Percentiles rank a stretch among this genome's conserved stretches.
Conservation (phyloP, 75 land plant genomes). For the Adiantum capillusveneris region DNA sequence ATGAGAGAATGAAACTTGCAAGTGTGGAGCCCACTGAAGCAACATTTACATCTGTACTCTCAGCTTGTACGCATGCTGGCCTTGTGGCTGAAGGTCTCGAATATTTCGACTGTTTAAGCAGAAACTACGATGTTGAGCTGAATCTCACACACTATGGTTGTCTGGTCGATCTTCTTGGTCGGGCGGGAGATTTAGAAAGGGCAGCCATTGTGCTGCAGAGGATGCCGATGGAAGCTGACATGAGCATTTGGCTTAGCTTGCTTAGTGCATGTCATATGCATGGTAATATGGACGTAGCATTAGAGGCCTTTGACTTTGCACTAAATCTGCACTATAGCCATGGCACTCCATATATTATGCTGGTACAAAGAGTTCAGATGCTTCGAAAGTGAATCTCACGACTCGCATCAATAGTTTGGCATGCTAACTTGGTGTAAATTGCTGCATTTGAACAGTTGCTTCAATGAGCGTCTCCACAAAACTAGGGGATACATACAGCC, state of each 20-base stretch:
- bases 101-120: background rate
- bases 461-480: too few species aligned
- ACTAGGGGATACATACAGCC: too few species aligned
- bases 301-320: background rate
- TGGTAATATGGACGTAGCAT: background rate
- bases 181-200: background rate
- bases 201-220: background rate
- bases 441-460: too few species aligned
- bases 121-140: background rate
- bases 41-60: background rate
- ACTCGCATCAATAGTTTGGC: too few species aligned
- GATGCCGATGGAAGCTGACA: background rate
- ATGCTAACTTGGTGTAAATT: too few species aligned
- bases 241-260: background rate
- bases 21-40: background rate
- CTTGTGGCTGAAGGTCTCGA: background rate
- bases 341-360: too few species aligned
- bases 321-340: too few species aligned
- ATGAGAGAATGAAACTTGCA: background rate
- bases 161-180: conserved; percentile 1
- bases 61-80: background rate
- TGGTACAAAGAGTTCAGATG: too few species aligned
- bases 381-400: too few species aligned
- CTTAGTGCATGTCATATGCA: background rate
- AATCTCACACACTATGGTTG: background rate